Base-by-base conservation (phyloP, 2,329 filamentous ascomycete species). In the Cercospora sp. region DNA sequence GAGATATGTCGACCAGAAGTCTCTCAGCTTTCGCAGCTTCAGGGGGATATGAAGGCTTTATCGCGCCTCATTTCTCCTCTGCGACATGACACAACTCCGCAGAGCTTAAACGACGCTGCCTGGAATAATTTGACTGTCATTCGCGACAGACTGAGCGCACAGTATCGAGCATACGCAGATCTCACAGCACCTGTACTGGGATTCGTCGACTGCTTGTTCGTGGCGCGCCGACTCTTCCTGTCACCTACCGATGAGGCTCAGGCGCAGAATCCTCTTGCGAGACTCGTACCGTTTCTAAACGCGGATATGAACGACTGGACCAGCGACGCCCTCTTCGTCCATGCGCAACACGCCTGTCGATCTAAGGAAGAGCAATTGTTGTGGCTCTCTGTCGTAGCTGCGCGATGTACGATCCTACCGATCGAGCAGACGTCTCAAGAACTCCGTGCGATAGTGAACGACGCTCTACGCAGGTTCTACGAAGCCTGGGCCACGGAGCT, bases 161-260 rank as follows among this genome's bases (percentile, higher is more conserved):
- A 88, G 40, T 96, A 93, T 76, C 86, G 89, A 45, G 88, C 89
- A 13, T 98, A 97, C 75, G 91, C 93, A 69, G 95, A 99, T 76
- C 87, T 98, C 73, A 91, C 91, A 0, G 84, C 87, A 55, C 94
- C 93, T 3, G 86, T 93, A 10, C 84, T 93, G 55, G 92, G 91
- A 63, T 91, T 97, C 71, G 83, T 98, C 53, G 88, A 91, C 67
- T 92, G 92, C 73, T 82, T 98, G 9, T 88, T 73, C 8, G 64
- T 76, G 5, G 69, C 71, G 7, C 69, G 69, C 16, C 53, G 68
- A 28, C 66, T 78, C 2, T 59, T 67, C 3, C 18, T 77, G 7
- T 58, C 68, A 3, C 18, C 48, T 55, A 59, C 63, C 60, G 9
- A 42, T 55, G 5, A 5, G 23, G 18, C 23, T 23, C 40, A 66